Base-by-base conservation (phyloP, 192 early-diverging fungal species). In the Coemansia sp. region DNA sequence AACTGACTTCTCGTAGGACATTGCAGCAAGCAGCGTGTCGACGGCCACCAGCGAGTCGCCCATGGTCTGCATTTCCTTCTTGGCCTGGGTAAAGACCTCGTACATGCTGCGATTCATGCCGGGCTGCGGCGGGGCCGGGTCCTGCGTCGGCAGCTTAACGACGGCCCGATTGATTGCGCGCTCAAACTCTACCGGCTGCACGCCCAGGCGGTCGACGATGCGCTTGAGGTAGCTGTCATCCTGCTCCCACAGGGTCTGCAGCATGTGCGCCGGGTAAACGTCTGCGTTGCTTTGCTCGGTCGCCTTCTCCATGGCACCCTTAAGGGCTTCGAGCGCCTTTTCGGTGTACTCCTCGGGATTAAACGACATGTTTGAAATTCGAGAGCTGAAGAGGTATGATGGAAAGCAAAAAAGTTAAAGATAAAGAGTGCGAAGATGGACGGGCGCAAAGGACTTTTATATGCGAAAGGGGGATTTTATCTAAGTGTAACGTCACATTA, bases 41-140 rank as follows among this genome's bases (percentile, higher is more conserved):
- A 97, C 77, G 6, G 90, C 86, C 30, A 99, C 79, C 64, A 88
- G 90, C 5, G 89, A 85, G 62, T 99, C 95, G 58, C 92, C 91
- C 77, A 95, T 93, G 25, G 81, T 80, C 62, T 93, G 92, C 70
- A 89, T 85, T 43, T 92, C 74, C 44, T 88, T 87, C 62, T 94
- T 87, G 19, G 96, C 93, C 54, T 82, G 75, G 4, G 85, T 65
- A 1, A 97, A 71, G 21, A 92, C 46, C 45, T 87, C 88, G 31
- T 64, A 63, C 19, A 89, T 61, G 49, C 83, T 74, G 1, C 86
- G 80, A 22, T 83, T 80, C 29, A 95, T 82, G 0, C 83, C 81
- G 5, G 95, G 56, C 24, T 91, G 83, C 2, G 82, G 68, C 0
- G 95, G 97, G 4, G 94, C 83, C 2, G 97, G 95, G 31, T 86